Evolutionary conservation across 83 land plant species (phyloP), one percentile per base, ranked within the genome.

Genomic region (Picea mariana): DNA sequence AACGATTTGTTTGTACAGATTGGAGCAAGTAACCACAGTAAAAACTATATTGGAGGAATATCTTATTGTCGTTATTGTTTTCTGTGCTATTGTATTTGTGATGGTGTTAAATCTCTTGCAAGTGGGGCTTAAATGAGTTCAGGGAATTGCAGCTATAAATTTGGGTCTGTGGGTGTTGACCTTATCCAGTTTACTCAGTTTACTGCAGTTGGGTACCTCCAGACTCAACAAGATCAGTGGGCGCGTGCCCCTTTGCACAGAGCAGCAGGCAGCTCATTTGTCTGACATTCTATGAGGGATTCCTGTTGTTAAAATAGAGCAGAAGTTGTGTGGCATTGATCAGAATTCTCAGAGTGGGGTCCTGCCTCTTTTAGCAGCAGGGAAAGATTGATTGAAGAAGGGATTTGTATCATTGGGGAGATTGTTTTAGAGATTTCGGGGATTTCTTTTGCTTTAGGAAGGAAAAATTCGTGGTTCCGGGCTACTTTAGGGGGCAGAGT

Each of bases 161-260:
- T 44, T 73, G 38, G 77, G 58, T 52, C 44, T 73, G 38, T 73
- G 77, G 77, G 55, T 73, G 24, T 44, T 73, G 24, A 3, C 16
- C 4, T 40, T 44, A 3, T 26, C 52, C 7, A 5, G 76, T 72
- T n/a, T 6, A 2, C 76, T 38, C n/a, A n/a, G n/a, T n/a, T n/a
- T n/a, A n/a, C n/a, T n/a, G 76, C 76, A 72, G 18, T 42, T 73
- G 16, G 17, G n/a, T 71, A 40, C 75, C 40, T 71, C 75, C 21
- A 40, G 44, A 40, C n/a, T 73, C 24, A 12, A 58, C 58, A 73
- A 73, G 77, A 44, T 73, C 44, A 20, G 47, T 68, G 73, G 73
- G n/a, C 38, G 38, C 17, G n/a, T 71, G 58, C 44, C 20, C 77
- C 58, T 55, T 40, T 73, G 3, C 24, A 2, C 55, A 38, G 49